phyloP scores from a whole-genome alignment of 768 basidiomycete genomes.

The Coprinellus micaceus region DNA sequence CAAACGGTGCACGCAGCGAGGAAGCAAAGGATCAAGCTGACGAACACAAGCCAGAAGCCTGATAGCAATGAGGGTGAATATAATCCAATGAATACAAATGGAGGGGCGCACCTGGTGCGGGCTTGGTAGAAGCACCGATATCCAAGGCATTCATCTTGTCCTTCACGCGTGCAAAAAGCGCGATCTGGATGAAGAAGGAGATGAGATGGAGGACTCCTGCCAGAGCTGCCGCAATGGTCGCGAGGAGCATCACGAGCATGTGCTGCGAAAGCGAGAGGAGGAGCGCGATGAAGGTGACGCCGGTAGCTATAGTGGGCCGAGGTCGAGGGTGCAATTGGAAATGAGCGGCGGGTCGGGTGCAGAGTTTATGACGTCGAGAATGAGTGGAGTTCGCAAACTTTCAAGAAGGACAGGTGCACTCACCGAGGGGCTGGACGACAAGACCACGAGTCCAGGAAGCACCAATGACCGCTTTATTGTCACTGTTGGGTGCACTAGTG shows the following conservation, averaged over 20 bases:
- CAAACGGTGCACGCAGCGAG: conserved; percentile 42
- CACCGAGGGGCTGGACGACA: conserved; percentile 73
- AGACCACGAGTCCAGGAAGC: conserved; percentile 71
- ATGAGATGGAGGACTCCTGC: conserved; percentile 66
- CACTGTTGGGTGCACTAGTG: too few species aligned
- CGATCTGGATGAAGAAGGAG: conserved; percentile 75
- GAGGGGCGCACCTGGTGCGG: conserved; percentile 56
- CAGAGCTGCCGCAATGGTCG: conserved; percentile 66
- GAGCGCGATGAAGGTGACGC: conserved; percentile 61
- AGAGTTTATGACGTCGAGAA: neutral
- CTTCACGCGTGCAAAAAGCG: conserved; percentile 60
- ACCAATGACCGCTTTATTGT: conserved; percentile 44
- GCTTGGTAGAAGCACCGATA: conserved; percentile 43
- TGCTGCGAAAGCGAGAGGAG: conserved; percentile 59
- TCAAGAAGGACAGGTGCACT: conserved; percentile 21
- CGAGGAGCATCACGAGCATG: conserved; percentile 53
- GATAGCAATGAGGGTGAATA: conserved; percentile 7
- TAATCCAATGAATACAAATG: neutral
- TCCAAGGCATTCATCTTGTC: conserved; percentile 53
- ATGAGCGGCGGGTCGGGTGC: neutral
- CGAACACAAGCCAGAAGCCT: conserved; percentile 79
- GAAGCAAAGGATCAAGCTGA: conserved; percentile 56
- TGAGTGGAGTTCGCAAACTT: neutral
- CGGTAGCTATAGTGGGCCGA: conserved; percentile 35
- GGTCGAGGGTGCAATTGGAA: neutral